A percentile compares a stretch with the other conserved stretches of the same genome.
Evolutionary conservation across 306 rosid genomes (phyloP).

Genomic region (Morella rubra): DNA sequence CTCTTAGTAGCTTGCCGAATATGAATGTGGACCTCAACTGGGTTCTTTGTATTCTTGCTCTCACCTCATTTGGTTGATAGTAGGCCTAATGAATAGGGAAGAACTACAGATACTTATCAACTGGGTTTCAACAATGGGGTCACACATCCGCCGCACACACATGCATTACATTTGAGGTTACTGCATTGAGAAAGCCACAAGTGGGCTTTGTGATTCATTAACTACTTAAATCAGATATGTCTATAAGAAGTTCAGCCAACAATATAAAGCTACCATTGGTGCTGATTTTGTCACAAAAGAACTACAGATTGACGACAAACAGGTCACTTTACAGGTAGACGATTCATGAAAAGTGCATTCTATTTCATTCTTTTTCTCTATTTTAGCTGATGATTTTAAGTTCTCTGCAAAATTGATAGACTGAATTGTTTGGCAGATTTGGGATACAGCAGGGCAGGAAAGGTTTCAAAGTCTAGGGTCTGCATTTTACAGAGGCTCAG

Average conservation of each 20-base stretch:
- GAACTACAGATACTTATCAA: background rate
- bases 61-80: too few species aligned
- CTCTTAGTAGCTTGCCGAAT: too few species aligned
- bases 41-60: too few species aligned
- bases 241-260: slow-evolving; percentile 64
- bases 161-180: background rate
- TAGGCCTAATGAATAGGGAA: too few species aligned
- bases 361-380: background rate
- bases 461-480: slow-evolving; percentile 84
- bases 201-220: slow-evolving; percentile 34
- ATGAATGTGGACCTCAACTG: too few species aligned
- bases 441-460: slow-evolving; percentile 99
- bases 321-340: slow-evolving; percentile 80
- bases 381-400: background rate
- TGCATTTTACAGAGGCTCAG: slow-evolving; percentile 91
- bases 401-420: slow-evolving; percentile 4
- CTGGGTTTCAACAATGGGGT: background rate
- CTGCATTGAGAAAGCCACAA: slow-evolving; percentile 1
- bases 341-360: background rate
- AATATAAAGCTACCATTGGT: slow-evolving; percentile 87
- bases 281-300: slow-evolving; percentile 99
- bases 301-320: slow-evolving; percentile 64
- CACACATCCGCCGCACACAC: background rate
- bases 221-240: slow-evolving; percentile 60
- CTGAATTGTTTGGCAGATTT: slow-evolving; percentile 50